Conservation (phyloP, 108 stramenopile genomes). For the Cylindrotheca closterium region DNA sequence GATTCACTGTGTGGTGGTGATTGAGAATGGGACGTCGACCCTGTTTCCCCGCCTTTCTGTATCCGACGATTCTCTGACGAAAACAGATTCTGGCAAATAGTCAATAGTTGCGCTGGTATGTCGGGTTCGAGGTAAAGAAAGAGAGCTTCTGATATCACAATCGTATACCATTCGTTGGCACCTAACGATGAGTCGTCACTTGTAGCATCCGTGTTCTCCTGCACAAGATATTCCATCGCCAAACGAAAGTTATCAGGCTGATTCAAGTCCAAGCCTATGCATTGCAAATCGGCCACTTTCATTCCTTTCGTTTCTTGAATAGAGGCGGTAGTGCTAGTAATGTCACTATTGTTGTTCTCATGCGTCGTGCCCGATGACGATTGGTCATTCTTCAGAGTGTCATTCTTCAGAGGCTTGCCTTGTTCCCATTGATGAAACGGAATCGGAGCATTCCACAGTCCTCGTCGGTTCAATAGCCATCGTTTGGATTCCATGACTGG, state of each 20-base stretch:
- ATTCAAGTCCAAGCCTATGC: constrained; percentile 62
- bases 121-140: constrained; percentile 72
- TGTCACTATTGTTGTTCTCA: too few relatives aligned
- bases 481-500: constrained; percentile 59
- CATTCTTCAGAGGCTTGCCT: too few relatives aligned
- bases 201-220: constrained; percentile 6
- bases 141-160: constrained; percentile 68
- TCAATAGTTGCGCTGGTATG: constrained; percentile 44
- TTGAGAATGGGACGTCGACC: not conserved
- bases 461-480: constrained; percentile 22
- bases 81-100: constrained; percentile 24
- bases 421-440: too few relatives aligned
- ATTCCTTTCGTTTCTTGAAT: too few relatives aligned
- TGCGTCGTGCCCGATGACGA: too few relatives aligned
- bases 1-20: constrained; percentile 2
- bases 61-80: constrained; percentile 2
- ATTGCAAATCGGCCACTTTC: too few relatives aligned
- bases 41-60: not conserved
- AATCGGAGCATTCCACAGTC: constrained; percentile 14
- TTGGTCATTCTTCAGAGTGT: too few relatives aligned
- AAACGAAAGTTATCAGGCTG: constrained; percentile 38
- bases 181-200: constrained; percentile 10
- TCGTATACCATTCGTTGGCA: constrained; percentile 18
- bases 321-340: too few relatives aligned
- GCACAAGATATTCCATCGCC: constrained; percentile 34